Evolutionary conservation across 768 basidiomycete genomes (phyloP).

Genomic region (Suillus alpinus): DNA sequence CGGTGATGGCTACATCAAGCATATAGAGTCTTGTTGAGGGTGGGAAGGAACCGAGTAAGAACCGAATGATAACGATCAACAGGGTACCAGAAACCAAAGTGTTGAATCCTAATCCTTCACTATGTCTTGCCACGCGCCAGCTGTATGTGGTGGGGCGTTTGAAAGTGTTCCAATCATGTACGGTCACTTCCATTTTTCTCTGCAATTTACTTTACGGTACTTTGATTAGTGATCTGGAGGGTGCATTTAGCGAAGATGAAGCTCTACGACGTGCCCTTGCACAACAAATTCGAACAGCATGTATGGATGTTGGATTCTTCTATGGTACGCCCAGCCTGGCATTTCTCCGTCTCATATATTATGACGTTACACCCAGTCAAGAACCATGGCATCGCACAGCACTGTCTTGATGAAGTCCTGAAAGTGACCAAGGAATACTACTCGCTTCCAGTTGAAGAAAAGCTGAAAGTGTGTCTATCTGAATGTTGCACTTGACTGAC

Average conservation of each 20-base stretch:
- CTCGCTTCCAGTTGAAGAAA: slow-evolving; percentile 49
- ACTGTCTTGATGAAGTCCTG: slow-evolving; percentile 47
- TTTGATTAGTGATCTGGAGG: slow-evolving; percentile 18
- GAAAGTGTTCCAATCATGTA: slow-evolving; percentile 27
- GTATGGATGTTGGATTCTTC: slow-evolving; percentile 79
- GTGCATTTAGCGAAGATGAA: slow-evolving; percentile 17
- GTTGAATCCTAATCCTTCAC: background rate
- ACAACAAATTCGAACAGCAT: slow-evolving; percentile 64
- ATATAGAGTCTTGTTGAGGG: too few relatives aligned
- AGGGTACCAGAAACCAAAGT: too few relatives aligned
- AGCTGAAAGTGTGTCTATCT: slow-evolving; percentile 48
- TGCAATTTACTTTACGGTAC: background rate
- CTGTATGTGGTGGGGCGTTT: slow-evolving; percentile 2
- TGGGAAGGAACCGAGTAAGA: too few relatives aligned
- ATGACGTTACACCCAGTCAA: slow-evolving; percentile 47
- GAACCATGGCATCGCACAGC: slow-evolving; percentile 68
- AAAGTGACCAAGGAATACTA: slow-evolving; percentile 62
- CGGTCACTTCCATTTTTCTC: background rate
- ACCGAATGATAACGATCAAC: too few relatives aligned
- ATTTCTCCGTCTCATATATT: background rate
- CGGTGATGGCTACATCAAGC: too few relatives aligned
- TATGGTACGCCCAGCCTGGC: slow-evolving; percentile 48
- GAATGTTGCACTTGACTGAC: background rate
- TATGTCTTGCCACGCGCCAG: background rate
- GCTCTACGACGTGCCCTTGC: slow-evolving; percentile 31